phyloP scores from a whole-genome alignment of 2,329 filamentous ascomycete genomes.

The Cephalotrichum gorgonifer region DNA sequence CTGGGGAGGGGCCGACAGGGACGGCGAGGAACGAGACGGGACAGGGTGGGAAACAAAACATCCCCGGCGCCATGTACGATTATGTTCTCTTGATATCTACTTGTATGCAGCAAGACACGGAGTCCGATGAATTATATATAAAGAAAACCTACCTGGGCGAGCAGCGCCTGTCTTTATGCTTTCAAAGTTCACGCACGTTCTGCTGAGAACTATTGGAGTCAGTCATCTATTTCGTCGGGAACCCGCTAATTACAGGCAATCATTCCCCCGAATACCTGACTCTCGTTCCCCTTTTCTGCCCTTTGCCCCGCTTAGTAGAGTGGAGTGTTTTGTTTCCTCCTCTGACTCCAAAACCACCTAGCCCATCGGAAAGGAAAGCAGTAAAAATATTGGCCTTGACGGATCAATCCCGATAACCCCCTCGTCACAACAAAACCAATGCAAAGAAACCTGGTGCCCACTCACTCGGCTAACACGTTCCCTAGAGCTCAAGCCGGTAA shows the following conservation, averaged over 20 bases:
- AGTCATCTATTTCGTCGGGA: neutral
- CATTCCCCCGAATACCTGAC: neutral
- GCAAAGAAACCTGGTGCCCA: too few species aligned
- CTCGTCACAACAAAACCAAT: too few species aligned
- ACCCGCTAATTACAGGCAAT: neutral
- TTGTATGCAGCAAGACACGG: neutral
- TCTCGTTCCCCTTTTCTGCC: neutral
- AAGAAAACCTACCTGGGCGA: neutral
- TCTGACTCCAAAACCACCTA: neutral
- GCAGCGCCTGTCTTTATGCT: neutral
- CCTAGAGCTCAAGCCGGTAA: conserved; percentile 51
- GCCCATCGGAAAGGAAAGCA: neutral
- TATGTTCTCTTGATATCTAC: neutral
- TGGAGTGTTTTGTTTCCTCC: too few species aligned
- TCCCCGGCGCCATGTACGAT: neutral
- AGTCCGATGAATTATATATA: neutral
- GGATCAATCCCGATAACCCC: too few species aligned
- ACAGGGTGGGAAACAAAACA: too few species aligned
- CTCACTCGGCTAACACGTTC: neutral
- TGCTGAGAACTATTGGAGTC: too few species aligned
- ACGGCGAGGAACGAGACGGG: too few species aligned
- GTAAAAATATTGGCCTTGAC: too few species aligned
- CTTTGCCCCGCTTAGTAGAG: neutral
- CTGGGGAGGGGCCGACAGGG: too few species aligned
- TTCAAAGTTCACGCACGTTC: too few species aligned